Conservation (phyloP, 1,284 basidiomycete species). For the Coniferiporia sulphurascens region DNA sequence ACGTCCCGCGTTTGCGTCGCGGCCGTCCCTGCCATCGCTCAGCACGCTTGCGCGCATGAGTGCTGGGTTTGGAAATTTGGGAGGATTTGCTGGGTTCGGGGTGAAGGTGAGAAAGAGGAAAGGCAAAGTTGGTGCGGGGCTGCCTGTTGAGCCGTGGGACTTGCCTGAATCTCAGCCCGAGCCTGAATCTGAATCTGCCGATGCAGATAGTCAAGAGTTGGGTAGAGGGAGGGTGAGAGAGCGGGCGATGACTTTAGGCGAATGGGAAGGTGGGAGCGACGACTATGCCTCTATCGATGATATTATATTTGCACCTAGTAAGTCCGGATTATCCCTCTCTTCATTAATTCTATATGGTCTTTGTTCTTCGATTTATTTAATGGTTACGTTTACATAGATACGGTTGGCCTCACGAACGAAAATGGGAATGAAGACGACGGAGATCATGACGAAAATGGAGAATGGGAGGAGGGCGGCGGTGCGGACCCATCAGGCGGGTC, state of each 20-base stretch:
- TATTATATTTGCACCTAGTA: too few relatives aligned
- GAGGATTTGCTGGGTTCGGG: background rate
- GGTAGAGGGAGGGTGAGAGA: background rate
- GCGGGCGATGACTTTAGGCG: background rate
- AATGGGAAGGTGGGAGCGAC: background rate
- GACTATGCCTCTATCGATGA: background rate
- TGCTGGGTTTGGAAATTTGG: background rate
- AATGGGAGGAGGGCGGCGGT: too few relatives aligned
- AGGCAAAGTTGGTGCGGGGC: conserved; percentile 14
- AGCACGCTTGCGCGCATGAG: conserved; percentile 13
- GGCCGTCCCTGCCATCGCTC: conserved; percentile 13
- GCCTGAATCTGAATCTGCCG: background rate
- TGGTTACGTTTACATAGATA: background rate
- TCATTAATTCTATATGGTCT: background rate
- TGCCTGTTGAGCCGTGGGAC: conserved; percentile 17
- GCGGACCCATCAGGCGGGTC: too few relatives aligned
- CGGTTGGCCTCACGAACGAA: background rate
- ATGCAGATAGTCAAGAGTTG: background rate
- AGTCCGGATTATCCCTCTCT: background rate
- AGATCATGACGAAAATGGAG: background rate
- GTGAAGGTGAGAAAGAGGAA: conserved; percentile 4
- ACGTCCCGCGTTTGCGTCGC: conserved; percentile 13
- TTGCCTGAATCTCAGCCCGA: background rate
- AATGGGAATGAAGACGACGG: background rate
- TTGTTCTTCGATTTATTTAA: background rate